These are phyloP conservation scores for Coemansia sp. DNA, from an alignment of 192 early-diverging fungal genomes.

Conservation along the genomic window DNA sequence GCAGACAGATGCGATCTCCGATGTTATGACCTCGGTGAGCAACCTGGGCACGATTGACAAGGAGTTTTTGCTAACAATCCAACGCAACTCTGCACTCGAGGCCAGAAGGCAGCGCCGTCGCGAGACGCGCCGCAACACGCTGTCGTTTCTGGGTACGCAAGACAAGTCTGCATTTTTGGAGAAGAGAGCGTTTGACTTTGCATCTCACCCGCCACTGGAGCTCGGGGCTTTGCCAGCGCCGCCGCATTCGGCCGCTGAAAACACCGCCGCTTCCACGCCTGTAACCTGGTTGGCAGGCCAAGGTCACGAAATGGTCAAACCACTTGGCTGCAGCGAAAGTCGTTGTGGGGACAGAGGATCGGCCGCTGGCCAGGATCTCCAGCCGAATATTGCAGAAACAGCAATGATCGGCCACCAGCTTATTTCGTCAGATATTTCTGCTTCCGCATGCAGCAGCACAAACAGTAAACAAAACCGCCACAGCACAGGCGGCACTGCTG, in stretches of 20 bases:
- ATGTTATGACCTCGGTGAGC: slow-evolving; percentile 6
- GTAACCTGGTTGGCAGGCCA: background rate
- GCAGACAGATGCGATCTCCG: slow-evolving; percentile 2
- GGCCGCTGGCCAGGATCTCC: slow-evolving; percentile 13
- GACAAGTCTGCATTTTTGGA: slow-evolving; percentile 4
- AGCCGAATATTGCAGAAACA: background rate
- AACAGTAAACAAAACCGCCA: slow-evolving; percentile 9
- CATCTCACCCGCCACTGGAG: slow-evolving; percentile 1
- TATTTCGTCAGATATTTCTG: background rate
- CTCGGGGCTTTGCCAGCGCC: background rate
- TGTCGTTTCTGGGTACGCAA: slow-evolving; percentile 32
- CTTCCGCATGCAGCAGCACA: slow-evolving; percentile 1
- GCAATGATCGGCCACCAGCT: slow-evolving; percentile 7
- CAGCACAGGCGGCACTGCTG: background rate
- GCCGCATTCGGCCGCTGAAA: slow-evolving; percentile 2
- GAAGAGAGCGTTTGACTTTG: background rate
- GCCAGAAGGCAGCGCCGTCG: slow-evolving; percentile 48
- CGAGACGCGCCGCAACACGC: slow-evolving; percentile 48
- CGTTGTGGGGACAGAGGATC: slow-evolving; percentile 10
- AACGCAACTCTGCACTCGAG: slow-evolving; percentile 48
- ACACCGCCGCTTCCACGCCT: background rate
- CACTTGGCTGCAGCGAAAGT: slow-evolving; percentile 4
- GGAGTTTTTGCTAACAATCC: slow-evolving; percentile 51
- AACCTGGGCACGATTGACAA: slow-evolving; percentile 42
- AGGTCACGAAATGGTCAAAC: background rate